Evolutionary conservation across 345 rosid genomes (phyloP), one percentile per base, ranked within the genome.

Genomic region (Arabidopsis suecica): DNA sequence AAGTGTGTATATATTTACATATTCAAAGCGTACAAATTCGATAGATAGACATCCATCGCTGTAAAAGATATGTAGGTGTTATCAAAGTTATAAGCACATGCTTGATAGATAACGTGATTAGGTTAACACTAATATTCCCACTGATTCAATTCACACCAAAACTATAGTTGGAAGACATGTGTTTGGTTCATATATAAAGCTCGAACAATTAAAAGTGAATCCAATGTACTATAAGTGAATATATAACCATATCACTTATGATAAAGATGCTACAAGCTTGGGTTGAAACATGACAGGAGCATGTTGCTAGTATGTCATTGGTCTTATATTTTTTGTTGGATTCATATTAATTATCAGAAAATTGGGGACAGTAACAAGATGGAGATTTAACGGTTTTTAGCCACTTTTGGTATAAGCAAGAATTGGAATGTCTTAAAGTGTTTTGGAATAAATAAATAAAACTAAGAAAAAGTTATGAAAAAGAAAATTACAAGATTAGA

Each of bases 111-210:
- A 76, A 37, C 44, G 71, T 69, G 76, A 70, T 77, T 70, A 77
- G 67, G 72, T 57, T 77, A 71, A 71, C 65, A 77, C 72, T 65
- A 77, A 71, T 71, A 57, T 71, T 57, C 76, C 76, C 76, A 77
- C 76, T 63, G 55, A 77, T 76, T 76, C 32, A 28, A 28, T 16
- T 16, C 32, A 25, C 28, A 28, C 32, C 32, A 28, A 28, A 28
- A 28, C 32, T 28, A 28, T 28, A 28, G 32, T 28, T 28, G 32
- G 32, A 28, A 28, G 62, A 77, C 76, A 77, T 65, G 80, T 77
- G 80, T 71, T 59, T 56, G 67, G 72, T 65, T 71, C 72, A 64
- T 32, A 77, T 47, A 37, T 32, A 77, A 56, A 37, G 13, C 13
- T 40, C 72, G 76, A 71, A 77, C 59, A 63, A 70, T 47, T 64